Evolutionary conservation across 495 filamentous ascomycete genomes (phyloP).

Genomic region (Lasiosphaeria hispida): DNA sequence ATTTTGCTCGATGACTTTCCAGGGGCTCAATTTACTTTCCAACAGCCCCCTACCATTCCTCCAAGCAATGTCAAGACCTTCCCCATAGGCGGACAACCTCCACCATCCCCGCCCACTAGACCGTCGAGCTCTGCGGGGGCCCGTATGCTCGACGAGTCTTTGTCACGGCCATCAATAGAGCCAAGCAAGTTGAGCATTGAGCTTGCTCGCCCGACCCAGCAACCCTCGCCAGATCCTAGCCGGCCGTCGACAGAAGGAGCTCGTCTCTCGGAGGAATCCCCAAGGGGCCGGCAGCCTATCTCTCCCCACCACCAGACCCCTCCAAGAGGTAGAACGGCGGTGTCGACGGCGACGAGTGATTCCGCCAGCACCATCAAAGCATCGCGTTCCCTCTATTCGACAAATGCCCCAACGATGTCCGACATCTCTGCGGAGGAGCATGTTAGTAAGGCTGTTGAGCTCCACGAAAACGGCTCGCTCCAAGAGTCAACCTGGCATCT

Average conservation of each 20-base stretch:
- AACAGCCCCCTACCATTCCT: conserved; percentile 47
- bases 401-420: conserved; percentile 42
- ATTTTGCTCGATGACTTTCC: conserved; percentile 61
- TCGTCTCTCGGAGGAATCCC: conserved; percentile 38
- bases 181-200: conserved; percentile 47
- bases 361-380: conserved; percentile 66
- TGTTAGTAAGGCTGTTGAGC: conserved; percentile 78
- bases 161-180: conserved; percentile 41
- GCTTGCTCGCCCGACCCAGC: conserved; percentile 26
- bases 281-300: conserved; percentile 36
- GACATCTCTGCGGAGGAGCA: conserved; percentile 80
- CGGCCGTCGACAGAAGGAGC: conserved; percentile 49
- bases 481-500: conserved; percentile 95
- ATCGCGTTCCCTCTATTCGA: conserved; percentile 50
- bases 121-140: conserved; percentile 49
- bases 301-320: conserved; percentile 37
- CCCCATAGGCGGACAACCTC: conserved; percentile 43
- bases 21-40: conserved; percentile 56
- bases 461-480: conserved; percentile 79
- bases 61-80: conserved; percentile 42
- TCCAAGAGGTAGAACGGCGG: conserved; percentile 35
- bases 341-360: conserved; percentile 59
- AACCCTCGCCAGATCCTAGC: conserved; percentile 42
- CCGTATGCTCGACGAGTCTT: conserved; percentile 37
- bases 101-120: conserved; percentile 52